These are phyloP conservation scores for Geum urbanum DNA, from an alignment of 306 rosid species.

Conservation along the genomic window DNA sequence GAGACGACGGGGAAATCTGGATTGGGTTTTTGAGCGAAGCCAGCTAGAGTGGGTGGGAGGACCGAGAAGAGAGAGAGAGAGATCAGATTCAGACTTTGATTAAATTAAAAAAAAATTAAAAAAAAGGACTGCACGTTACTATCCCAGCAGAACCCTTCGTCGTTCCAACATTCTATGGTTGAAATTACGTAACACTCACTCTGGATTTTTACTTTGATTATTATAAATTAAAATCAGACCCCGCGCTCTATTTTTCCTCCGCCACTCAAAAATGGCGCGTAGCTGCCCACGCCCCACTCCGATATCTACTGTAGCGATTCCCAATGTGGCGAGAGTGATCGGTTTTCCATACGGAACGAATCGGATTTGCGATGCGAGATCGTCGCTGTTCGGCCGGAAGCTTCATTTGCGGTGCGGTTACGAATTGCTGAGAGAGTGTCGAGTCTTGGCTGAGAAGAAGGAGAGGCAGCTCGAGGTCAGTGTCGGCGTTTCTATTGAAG, in stretches of 20 bases:
- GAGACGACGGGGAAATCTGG: neutral
- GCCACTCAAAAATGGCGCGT: conserved; percentile 48
- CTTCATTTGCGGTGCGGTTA: conserved; percentile 30
- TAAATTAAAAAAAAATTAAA: neutral
- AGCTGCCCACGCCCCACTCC: conserved; percentile 37
- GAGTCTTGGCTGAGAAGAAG: conserved; percentile 35
- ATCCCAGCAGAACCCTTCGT: conserved; percentile 2
- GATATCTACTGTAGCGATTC: conserved; percentile 7
- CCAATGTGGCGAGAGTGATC: conserved; percentile 13
- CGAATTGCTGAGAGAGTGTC: neutral
- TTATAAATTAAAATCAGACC: conserved; percentile 1
- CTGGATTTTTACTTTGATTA: neutral
- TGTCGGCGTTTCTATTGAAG: conserved; percentile 65
- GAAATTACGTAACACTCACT: neutral
- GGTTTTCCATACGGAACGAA: neutral
- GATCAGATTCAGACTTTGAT: neutral
- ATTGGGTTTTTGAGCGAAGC: neutral
- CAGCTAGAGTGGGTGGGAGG: neutral
- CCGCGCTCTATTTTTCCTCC: conserved; percentile 16
- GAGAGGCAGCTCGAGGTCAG: conserved; percentile 56
- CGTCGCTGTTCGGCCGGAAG: conserved; percentile 31
- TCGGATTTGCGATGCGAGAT: conserved; percentile 13
- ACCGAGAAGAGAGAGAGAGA: neutral
- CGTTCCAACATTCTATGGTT: neutral
- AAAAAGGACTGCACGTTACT: neutral